Evolutionary conservation across 2,329 filamentous ascomycete species (phyloP), one percentile per base, ranked within the genome.

Genomic region (Clarireedia paspali): DNA sequence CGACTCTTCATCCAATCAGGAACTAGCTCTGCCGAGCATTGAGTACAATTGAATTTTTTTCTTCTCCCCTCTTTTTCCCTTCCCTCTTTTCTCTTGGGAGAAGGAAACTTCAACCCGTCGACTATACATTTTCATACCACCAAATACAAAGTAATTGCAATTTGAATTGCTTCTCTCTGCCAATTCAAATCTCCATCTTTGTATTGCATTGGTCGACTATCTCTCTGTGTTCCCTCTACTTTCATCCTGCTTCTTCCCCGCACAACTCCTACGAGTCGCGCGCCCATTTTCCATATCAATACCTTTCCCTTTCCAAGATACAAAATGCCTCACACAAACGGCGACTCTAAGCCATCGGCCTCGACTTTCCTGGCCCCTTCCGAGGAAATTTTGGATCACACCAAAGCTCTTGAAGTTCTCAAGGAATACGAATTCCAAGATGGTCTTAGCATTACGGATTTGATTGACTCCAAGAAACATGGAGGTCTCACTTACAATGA

Each of bases 401-500:
- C 79, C 70, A 86, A 79, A 70, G 94, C 92, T 62, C 75, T 91
- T 62, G 86, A 95, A 69, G 75, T 91, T 64, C 81, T 97, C 72
- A 81, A 88, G 72, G 83, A 92, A 70, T 96, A 96, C 74, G 71
- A 85, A 63, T 79, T 80, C 71, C 80, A 77, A 66, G 94, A 99
- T 83, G 94, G 94, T 58, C 86, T 99, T 67, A 84, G 90, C 71
- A 83, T 95, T 68, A 79, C 90, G 70, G 85, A 90, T 62, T 81
- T 99, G 66, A 84, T 97, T 72, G 88, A 99, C 77, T 91, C 92
- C 64, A 87, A 88, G 77, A 87, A 86, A 74, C 89, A 91, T 70
- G 94, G 94, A 60, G 94, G 94, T 68, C 80, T 99, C 69, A 97
- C 92, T 58, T 99, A 96, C 82, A 99, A 99, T 75, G 94, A 99